Conservation (phyloP, 805 yeast genomes). For the Yarrowia phangngaensis region DNA sequence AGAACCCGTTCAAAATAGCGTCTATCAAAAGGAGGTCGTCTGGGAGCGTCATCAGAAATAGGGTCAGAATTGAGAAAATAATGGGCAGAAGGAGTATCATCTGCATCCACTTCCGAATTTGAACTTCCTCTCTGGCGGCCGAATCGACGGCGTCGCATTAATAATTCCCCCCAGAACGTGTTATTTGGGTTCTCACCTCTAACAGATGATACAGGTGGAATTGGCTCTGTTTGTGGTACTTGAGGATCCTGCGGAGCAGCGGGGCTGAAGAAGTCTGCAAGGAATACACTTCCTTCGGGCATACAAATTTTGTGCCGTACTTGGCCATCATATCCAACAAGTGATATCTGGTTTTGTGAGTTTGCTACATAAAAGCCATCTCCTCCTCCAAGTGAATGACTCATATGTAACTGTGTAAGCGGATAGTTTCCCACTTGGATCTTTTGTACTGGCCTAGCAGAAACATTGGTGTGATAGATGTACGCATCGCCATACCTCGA, state of each 20-base stretch:
- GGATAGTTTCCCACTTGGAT: constrained; percentile 22
- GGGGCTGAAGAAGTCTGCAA: constrained; percentile 22
- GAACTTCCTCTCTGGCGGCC: not conserved
- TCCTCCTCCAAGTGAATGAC: constrained; percentile 13
- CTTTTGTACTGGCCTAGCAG: constrained; percentile 3
- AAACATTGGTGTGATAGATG: constrained; percentile 16
- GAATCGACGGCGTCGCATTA: not conserved
- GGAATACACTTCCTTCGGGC: constrained; percentile 19
- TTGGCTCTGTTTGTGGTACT: constrained; percentile 1
- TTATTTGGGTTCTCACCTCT: constrained; percentile 3
- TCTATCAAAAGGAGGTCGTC: constrained; percentile 15
- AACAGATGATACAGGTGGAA: constrained; percentile 3
- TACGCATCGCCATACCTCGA: constrained; percentile 21
- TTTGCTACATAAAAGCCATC: constrained; percentile 23
- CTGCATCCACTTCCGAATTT: not conserved
- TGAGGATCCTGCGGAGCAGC: constrained; percentile 10
- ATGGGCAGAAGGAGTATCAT: not conserved
- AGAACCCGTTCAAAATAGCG: constrained; percentile 20
- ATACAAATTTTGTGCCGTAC: constrained; percentile 11
- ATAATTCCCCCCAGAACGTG: constrained; percentile 5
- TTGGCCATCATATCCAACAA: constrained; percentile 13
- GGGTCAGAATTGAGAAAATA: not conserved
- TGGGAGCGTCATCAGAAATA: constrained; percentile 11
- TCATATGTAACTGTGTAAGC: constrained; percentile 16
- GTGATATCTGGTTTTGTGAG: constrained; percentile 21